Evolutionary conservation across 352 stramenopile genomes (phyloP).

Genomic region (Discostella stelligera): DNA sequence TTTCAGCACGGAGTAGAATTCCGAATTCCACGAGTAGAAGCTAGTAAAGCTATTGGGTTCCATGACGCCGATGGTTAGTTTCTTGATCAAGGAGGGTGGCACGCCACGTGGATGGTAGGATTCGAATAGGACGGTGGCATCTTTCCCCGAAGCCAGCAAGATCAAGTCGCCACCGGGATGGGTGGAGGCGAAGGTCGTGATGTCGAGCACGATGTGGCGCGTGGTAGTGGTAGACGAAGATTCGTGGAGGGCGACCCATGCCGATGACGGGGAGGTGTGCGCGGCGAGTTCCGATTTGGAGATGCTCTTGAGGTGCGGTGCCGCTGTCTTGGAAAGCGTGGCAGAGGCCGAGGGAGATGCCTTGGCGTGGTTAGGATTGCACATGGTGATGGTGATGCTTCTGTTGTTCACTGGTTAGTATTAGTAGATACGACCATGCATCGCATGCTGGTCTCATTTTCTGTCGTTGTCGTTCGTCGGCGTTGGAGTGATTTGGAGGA

Average conservation of each 20-base stretch:
- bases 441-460: too few relatives aligned
- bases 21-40: constrained; percentile 57
- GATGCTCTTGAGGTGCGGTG: too few relatives aligned
- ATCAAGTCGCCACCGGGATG: constrained; percentile 62
- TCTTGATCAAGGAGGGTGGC: constrained; percentile 43
- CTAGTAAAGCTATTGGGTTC: constrained; percentile 21
- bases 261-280: constrained; percentile 27
- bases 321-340: too few relatives aligned
- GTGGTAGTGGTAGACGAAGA: neutral
- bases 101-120: constrained; percentile 57
- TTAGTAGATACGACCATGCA: too few relatives aligned
- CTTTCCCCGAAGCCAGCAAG: constrained; percentile 43
- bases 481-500: too few relatives aligned
- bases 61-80: constrained; percentile 56
- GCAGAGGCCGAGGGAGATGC: too few relatives aligned
- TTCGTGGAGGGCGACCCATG: constrained; percentile 34
- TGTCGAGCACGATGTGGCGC: constrained; percentile 36
- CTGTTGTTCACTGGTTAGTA: too few relatives aligned
- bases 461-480: too few relatives aligned
- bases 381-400: too few relatives aligned
- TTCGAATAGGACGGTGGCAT: constrained; percentile 59
- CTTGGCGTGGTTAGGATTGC: too few relatives aligned
- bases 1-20: constrained; percentile 58
- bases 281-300: constrained; percentile 13
- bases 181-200: constrained; percentile 36